Base-by-base conservation (phyloP, 1,284 basidiomycete species). In the Cryptococcus wingfieldii region DNA sequence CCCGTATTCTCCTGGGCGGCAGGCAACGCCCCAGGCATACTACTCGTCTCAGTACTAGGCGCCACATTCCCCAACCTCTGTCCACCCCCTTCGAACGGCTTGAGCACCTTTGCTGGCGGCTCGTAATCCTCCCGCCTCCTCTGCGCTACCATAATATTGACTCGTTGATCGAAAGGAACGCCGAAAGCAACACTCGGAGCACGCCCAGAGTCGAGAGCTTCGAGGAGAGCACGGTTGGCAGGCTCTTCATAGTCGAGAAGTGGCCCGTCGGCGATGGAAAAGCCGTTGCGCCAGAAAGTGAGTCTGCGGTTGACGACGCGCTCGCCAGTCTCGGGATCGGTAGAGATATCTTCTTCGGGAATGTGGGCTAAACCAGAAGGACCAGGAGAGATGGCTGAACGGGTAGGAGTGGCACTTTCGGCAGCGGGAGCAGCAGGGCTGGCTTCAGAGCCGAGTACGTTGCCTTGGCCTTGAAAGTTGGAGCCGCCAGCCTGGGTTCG, bases 271-370 rank as follows among this genome's bases (percentile, higher is more conserved):
- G 95, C 92, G 54, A 98, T 84, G 46, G 86, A 88, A 77, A 98
- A 98, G 0, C 95, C 95, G 63, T 98, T 84, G 38, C 86, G 82
- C 95, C 96, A 98, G 77, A 98, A 92, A 0, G 89, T 95, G 38
- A 98, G 80, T 54, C 85, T 82, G 12, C 95, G 85, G 47, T 87
- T 83, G 0, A 83, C 88, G 0, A 83, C 80, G 56, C 83, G 81
- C 44, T 82, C 81, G 25, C 84, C 83, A 23, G 80, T 82, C 48
- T 79, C 79, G 25, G 18, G 19, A 8, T n/a, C 16, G 14, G 44
- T 46, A 16, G 44, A 46, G 16, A 46, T 28, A 23, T 25, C 18
- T 23, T n/a, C n/a, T 23, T n/a, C 18, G 14, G 18, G 19, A 27
- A 46, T 25, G 41, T 42, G 41, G 27, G 18, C 44, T 10, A 28